Conservation (phyloP, 2,329 filamentous ascomycete genomes). For the Cryphonectria nitschkei region DNA sequence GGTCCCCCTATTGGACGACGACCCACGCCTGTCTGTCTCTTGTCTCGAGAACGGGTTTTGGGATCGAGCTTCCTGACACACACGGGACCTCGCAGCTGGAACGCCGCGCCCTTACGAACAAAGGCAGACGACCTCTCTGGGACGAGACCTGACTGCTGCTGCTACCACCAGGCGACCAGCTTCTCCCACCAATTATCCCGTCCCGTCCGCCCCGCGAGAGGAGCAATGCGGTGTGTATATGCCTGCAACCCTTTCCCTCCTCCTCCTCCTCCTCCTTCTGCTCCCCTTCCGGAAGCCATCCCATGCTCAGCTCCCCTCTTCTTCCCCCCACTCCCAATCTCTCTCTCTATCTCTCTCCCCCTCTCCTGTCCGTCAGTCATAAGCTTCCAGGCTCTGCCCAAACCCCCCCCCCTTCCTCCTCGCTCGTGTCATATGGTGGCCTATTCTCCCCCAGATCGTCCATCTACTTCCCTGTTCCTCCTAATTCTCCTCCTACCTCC, state of each 20-base stretch:
- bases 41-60: slow-evolving; percentile 11
- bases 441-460: slow-evolving; percentile 17
- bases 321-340: slow-evolving; percentile 10
- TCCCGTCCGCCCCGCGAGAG: slow-evolving; percentile 20
- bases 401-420: not conserved
- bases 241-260: not conserved
- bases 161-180: not conserved
- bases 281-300: not conserved
- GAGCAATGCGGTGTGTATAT: slow-evolving; percentile 32
- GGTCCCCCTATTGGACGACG: slow-evolving; percentile 1
- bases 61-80: slow-evolving; percentile 21
- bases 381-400: not conserved
- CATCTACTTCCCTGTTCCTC: slow-evolving; percentile 15
- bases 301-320: not conserved
- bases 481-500: not conserved
- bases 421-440: slow-evolving; percentile 3
- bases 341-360: not conserved
- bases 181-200: not conserved
- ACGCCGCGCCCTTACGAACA: slow-evolving; percentile 22
- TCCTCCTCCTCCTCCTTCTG: not conserved
- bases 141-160: not conserved
- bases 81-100: slow-evolving; percentile 27
- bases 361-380: not conserved
- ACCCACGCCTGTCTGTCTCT: not conserved
- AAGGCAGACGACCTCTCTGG: slow-evolving; percentile 18